phyloP scores from a whole-genome alignment of 345 rosid species.

The Tarenaya hassleriana region DNA sequence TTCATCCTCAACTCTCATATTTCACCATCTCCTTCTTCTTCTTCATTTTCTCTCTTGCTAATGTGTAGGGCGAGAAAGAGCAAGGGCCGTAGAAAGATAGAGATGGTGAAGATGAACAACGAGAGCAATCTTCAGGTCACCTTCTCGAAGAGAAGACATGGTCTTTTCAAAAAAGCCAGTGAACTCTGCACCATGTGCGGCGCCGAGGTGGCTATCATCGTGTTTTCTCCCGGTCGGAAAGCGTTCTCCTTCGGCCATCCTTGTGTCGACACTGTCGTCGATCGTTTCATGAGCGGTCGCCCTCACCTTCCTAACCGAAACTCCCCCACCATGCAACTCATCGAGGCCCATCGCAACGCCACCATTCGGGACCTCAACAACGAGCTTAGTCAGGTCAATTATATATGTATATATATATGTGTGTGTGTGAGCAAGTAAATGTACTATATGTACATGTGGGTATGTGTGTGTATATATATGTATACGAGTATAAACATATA shows the following conservation, averaged over 20 bases:
- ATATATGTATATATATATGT: background rate
- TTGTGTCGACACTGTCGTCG: conserved; percentile 27
- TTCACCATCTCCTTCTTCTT: too few species aligned
- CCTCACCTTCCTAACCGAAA: background rate
- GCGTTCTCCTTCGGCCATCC: conserved; percentile 60
- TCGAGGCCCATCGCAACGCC: conserved; percentile 37
- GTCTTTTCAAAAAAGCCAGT: conserved; percentile 26
- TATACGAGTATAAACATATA: background rate
- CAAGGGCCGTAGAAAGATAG: conserved; percentile 23
- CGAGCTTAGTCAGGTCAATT: conserved; percentile 34
- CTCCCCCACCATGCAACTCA: conserved; percentile 4
- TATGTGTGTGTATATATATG: background rate
- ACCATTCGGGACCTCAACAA: conserved; percentile 41
- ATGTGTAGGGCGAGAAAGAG: too few species aligned
- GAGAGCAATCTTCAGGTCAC: conserved; percentile 23
- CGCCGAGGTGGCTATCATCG: conserved; percentile 17
- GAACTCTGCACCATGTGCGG: conserved; percentile 22
- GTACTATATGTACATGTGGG: too few species aligned
- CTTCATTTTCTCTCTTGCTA: too few species aligned
- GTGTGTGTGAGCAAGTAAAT: too few species aligned
- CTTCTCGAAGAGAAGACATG: conserved; percentile 24
- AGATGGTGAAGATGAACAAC: conserved; percentile 22
- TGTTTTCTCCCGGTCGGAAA: conserved; percentile 29
- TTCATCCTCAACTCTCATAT: too few species aligned
- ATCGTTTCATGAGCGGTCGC: conserved; percentile 27